Conservation (phyloP, 257 asterid genomes). For the Oldenlandia corymbosa region DNA sequence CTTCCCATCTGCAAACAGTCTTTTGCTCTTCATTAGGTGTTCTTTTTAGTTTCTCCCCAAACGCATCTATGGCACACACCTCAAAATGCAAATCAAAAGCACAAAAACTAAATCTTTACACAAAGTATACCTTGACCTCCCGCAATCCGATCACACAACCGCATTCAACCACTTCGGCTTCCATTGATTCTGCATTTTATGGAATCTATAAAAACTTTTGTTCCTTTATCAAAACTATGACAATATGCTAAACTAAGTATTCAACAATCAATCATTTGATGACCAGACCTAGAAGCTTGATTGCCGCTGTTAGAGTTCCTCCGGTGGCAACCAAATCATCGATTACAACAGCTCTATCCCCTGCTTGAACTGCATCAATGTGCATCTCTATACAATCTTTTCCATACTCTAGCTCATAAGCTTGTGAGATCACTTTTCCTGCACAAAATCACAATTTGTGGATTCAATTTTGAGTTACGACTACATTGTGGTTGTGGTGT, state of each 20-base stretch:
- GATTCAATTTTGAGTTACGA: too few species aligned
- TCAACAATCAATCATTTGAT: too few species aligned
- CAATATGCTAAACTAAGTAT: too few species aligned
- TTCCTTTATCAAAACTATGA: too few species aligned
- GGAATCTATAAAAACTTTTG: too few species aligned
- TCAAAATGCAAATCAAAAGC: background rate
- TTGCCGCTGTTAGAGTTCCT: constrained; percentile 77
- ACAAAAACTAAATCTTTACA: background rate
- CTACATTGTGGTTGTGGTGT: too few species aligned
- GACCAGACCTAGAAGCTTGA: constrained; percentile 77
- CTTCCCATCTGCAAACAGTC: too few species aligned
- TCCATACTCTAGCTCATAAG: constrained; percentile 77
- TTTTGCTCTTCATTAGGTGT: too few species aligned
- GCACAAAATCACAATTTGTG: constrained; percentile 16
- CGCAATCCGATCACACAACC: constrained; percentile 76
- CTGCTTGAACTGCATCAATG: constrained; percentile 60
- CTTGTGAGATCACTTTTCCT: constrained; percentile 58
- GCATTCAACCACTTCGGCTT: constrained; percentile 71
- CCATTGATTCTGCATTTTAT: constrained; percentile 57
- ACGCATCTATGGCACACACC: background rate
- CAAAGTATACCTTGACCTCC: constrained; percentile 50
- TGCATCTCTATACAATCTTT: constrained; percentile 75
- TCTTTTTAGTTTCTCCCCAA: background rate
- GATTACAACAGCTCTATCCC: constrained; percentile 64
- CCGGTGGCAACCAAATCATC: constrained; percentile 92